Base-by-base conservation (phyloP, 2,329 filamentous ascomycete genomes). In the Eurotiales sp. region DNA sequence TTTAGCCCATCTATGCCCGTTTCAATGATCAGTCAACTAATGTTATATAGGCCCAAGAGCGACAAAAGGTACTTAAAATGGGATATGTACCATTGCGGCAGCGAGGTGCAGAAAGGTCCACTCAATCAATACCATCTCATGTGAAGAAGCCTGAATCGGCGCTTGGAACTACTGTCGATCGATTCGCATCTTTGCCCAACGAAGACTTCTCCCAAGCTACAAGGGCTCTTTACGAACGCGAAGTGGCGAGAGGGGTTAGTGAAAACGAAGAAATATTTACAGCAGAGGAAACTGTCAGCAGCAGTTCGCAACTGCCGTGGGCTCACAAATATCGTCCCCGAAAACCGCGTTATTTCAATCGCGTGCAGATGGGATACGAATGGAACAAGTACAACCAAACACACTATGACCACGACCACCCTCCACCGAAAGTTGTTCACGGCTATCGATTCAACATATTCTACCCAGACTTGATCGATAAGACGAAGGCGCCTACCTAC, bases 341-440 rank as follows among this genome's bases (percentile, higher is more conserved):
- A 56, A 99, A 97, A 72, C 93, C 93, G 11, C 84, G 87, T 54
- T 97, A 96, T 73, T 99, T 99, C 79, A 97, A 97, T 67, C 86
- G 93, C 36, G 91, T 97, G 42, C 91, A 96, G 70, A 96, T 96
- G 88, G 93, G 93, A 48, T 99, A 97, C 70, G 93, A 99, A 70
- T 99, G 93, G 93, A 99, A 99, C 77, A 99, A 99, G 72, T 99
- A 99, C 79, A 99, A 99, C 65, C 93, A 99, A 73, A 99, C 93
- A 11, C 93, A 99, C 72, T 99, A 99, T 73, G 93, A 97, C 69
- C 90, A 96, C 69, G 92, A 97, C 66, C 96, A 97, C 64, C 93
- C 93, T 2, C 93, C 93, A 1, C 93, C 93, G 22, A 96, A 96
- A 72, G 92, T 99, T 6, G 93, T 99, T 10, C 93, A 99, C 69